Conservation (phyloP, 2,329 filamentous ascomycete species). For the Aureobasidium uvarum region DNA sequence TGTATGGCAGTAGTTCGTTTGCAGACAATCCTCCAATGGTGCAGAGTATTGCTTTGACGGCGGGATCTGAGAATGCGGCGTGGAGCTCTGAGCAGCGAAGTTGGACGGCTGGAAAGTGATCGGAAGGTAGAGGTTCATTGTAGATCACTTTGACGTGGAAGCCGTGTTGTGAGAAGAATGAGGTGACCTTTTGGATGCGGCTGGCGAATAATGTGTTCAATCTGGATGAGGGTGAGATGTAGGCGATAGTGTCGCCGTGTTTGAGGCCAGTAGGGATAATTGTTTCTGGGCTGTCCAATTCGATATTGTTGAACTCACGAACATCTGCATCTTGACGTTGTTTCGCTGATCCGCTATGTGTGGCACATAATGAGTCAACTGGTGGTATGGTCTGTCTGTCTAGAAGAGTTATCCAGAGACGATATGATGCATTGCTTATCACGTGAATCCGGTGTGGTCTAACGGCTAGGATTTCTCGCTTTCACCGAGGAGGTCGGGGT, state of each 20-base stretch:
- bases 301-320: background rate
- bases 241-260: constrained; percentile 36
- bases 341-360: background rate
- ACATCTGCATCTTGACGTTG: background rate
- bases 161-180: constrained; percentile 29
- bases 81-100: constrained; percentile 33
- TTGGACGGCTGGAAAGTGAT: constrained; percentile 22
- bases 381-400: too few species aligned
- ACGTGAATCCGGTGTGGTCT: constrained; percentile 28
- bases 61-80: constrained; percentile 32
- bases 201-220: constrained; percentile 33
- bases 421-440: background rate
- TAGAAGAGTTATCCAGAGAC: too few species aligned
- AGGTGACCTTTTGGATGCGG: constrained; percentile 29
- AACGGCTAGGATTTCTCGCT: constrained; percentile 32
- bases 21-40: constrained; percentile 34
- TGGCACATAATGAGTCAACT: background rate
- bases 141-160: constrained; percentile 32
- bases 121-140: constrained; percentile 10
- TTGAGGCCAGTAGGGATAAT: background rate
- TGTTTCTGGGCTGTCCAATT: background rate
- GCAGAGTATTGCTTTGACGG: constrained; percentile 34
- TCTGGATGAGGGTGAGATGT: constrained; percentile 37
- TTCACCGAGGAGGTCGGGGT: constrained; percentile 32
- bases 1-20: constrained; percentile 35